These are phyloP conservation scores for Stromatinia cepivora DNA, from an alignment of 2,329 filamentous ascomycete genomes.

Conservation along the genomic window DNA sequence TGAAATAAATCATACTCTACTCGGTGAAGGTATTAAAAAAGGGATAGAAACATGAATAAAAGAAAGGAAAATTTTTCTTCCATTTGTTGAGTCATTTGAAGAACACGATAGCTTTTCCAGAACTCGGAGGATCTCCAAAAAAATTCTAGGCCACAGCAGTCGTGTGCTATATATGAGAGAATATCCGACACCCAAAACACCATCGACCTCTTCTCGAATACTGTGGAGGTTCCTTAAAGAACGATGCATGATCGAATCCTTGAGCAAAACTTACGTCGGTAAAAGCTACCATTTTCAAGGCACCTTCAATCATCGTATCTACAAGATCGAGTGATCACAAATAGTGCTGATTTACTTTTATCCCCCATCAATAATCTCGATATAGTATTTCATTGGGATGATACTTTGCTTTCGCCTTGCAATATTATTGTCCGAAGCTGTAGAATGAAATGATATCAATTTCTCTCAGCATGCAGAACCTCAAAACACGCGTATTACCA, in stretches of 20 bases:
- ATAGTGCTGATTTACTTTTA: conserved; percentile 23
- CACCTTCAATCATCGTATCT: background rate
- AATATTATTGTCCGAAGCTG: conserved; percentile 20
- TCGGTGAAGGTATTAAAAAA: too few species aligned
- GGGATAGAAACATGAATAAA: too few species aligned
- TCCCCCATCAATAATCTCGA: conserved; percentile 18
- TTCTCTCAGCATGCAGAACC: background rate
- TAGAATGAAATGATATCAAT: conserved; percentile 18
- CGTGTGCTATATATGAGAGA: background rate
- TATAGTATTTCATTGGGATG: conserved; percentile 19
- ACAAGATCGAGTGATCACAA: conserved; percentile 19
- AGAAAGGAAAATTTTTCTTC: too few species aligned
- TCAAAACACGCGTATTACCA: background rate
- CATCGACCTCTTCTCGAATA: conserved; percentile 9
- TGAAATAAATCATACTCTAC: too few species aligned
- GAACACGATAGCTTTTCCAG: too few species aligned
- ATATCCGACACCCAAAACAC: background rate
- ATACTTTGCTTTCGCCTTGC: conserved; percentile 15
- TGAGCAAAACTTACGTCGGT: conserved; percentile 14
- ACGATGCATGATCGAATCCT: too few species aligned
- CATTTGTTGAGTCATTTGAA: too few species aligned
- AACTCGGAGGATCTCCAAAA: background rate
- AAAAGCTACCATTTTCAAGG: conserved; percentile 22
- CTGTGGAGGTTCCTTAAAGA: background rate
- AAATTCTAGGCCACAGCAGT: background rate